Evolutionary conservation across 495 filamentous ascomycete species (phyloP), one percentile per base, ranked within the genome.

Genomic region (Wilcoxina mikolae): DNA sequence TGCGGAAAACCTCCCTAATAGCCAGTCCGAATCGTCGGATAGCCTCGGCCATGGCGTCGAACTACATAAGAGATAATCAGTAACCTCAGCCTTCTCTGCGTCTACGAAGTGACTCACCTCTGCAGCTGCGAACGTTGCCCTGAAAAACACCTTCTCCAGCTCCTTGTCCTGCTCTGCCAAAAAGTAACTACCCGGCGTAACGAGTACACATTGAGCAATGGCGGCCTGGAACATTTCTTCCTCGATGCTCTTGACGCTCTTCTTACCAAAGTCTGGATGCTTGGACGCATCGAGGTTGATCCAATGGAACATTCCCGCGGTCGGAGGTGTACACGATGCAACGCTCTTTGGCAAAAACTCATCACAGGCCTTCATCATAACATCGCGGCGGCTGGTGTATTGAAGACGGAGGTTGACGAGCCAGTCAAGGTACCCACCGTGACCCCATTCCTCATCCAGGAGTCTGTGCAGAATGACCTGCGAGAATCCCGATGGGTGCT

Each of bases 271-370:
- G 25, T 69, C 56, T 0, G 87, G 89, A 68, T 95, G 88, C 54
- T 79, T 78, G 25, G 69, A 72, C 69, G 79, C 82, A 63, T 91
- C 76, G 17, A 98, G 71, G 52, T 81, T 73, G 31, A 98, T 72
- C 91, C 91, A 95, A 64, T 86, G 82, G 75, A 98, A 98, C 91
- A 98, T 98, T 64, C 91, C 91, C n/a, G 91, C 89, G 31, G 75
- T 74, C 2, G 91, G 89, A 4, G 84, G 72, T 31, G 68, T 75
- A 93, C 91, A 98, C 69, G 78, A 83, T 11, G 85, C 84, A 41
- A 98, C 71, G 44, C 85, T 81, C 23, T 65, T 67, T 0, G 91
- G 91, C 27, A 98, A 68, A 55, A 81, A 76, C 60, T 76, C 75
- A 70, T 94, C 87, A 59, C 87, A 95, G 0, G 91, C 87, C 26